Evolutionary conservation across 2,329 filamentous ascomycete species (phyloP).

Genomic region (Incumbomyces lentus): DNA sequence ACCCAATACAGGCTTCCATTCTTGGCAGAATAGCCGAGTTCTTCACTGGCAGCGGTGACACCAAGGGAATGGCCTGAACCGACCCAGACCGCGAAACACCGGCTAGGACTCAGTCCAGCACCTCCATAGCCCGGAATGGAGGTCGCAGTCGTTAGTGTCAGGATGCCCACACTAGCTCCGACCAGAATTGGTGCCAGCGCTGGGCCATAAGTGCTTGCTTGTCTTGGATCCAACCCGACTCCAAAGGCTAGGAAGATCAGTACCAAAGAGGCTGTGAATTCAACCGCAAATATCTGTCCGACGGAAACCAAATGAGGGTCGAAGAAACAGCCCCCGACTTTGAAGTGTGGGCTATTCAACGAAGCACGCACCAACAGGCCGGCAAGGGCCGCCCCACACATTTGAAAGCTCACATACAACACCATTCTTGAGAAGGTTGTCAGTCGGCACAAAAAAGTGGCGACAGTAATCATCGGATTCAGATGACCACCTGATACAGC

Average conservation of each 20-base stretch:
- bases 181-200: slow-evolving; percentile 41
- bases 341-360: slow-evolving; percentile 26
- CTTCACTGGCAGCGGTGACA: neutral
- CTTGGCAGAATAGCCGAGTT: slow-evolving; percentile 24
- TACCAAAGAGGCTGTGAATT: slow-evolving; percentile 37
- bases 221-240: slow-evolving; percentile 44
- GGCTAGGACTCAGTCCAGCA: slow-evolving; percentile 36
- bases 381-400: slow-evolving; percentile 34
- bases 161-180: slow-evolving; percentile 30
- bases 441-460: slow-evolving; percentile 42
- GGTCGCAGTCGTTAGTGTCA: slow-evolving; percentile 30
- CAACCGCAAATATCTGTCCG: slow-evolving; percentile 37
- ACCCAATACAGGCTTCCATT: slow-evolving; percentile 27
- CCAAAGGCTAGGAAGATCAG: slow-evolving; percentile 43
- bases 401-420: slow-evolving; percentile 39
- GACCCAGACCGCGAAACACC: slow-evolving; percentile 33
- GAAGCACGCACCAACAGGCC: slow-evolving; percentile 33
- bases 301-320: slow-evolving; percentile 28
- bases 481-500: slow-evolving; percentile 43
- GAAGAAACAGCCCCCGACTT: slow-evolving; percentile 31
- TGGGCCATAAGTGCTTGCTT: slow-evolving; percentile 40
- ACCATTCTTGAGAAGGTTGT: slow-evolving; percentile 40
- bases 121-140: slow-evolving; percentile 34
- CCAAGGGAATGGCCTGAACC: neutral
- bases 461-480: slow-evolving; percentile 45